Evolutionary conservation across 169 alveolate species (phyloP), one percentile per base, ranked within the genome.

Genomic region (Eimeria acervulina): DNA sequence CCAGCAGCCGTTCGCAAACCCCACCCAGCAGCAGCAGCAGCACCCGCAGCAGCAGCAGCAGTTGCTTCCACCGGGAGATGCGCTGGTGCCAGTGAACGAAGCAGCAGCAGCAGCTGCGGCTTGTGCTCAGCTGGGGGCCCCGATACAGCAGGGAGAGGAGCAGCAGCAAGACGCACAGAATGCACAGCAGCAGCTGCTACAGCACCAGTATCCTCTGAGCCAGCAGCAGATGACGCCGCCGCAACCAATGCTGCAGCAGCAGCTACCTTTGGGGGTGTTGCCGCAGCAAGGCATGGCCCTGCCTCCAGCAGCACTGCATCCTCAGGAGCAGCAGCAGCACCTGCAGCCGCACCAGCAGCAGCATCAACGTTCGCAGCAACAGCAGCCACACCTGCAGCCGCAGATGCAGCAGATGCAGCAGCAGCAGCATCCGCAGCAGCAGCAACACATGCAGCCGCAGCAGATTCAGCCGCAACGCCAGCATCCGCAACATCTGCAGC

Each of bases 21-120:
- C 52, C 33, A 36, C 55, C 42, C 81, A 8, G 88, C 88, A 78
- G 88, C 88, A 78, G 59, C 88, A 78, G 63, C 88, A 70, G 42
- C 81, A 28, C 19, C 87, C 10, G 33, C 90, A 19, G 72, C 90
- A 81, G 70, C 90, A 81, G 90, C 90, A 44, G 70, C 90, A 81
- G 90, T 19, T 15, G 70, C 33, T 42, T n/a, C 90, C 44, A 26
- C 26, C 90, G 23, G 1, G 44, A 13, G 90, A 81, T 3, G 47
- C 23, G 8, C 26, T 72, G 10, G 12, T 44, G 66, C 72, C 51
- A 28, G n/a, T 47, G 44, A 70, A 42, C 31, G 44, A 33, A n/a
- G 42, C 72, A 28, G 70, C 90, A 42, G 52, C 51, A 4, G 44
- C 70, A 0, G 1, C 72, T 15, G 15, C 70, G 5, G 1, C 72